These are phyloP conservation scores for Osmozyma mogii DNA, from an alignment of 805 yeast genomes.

Conservation along the genomic window DNA sequence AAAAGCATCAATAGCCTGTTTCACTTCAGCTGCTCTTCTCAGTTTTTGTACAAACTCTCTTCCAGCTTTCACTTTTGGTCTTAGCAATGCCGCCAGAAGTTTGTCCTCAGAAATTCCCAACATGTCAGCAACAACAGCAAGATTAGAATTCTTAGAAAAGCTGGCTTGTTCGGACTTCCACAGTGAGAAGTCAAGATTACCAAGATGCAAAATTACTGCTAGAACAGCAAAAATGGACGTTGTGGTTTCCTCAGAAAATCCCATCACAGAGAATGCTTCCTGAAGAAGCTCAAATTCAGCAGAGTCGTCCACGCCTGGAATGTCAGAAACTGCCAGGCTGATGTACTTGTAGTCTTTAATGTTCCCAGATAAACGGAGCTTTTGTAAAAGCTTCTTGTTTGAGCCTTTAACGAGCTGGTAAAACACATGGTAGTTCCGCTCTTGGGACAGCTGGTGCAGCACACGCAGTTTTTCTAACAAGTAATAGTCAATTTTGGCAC, in stretches of 20 bases:
- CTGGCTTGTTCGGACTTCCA: conserved; percentile 71
- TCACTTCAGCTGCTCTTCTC: conserved; percentile 71
- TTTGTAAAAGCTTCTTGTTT: conserved; percentile 32
- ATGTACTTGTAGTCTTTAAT: conserved; percentile 47
- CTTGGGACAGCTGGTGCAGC: conserved; percentile 61
- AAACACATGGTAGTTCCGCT: conserved; percentile 90
- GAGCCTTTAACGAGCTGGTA: conserved; percentile 78
- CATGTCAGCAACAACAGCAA: conserved; percentile 46
- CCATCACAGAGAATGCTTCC: conserved; percentile 67
- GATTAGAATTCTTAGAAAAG: conserved; percentile 42
- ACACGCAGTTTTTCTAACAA: conserved; percentile 90
- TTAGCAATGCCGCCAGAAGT: conserved; percentile 50
- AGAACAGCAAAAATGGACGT: conserved; percentile 55
- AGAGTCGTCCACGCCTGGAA: conserved; percentile 72
- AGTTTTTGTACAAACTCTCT: conserved; percentile 77
- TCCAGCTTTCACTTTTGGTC: conserved; percentile 88
- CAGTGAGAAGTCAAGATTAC: conserved; percentile 69
- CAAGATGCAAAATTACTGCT: conserved; percentile 75
- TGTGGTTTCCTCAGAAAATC: conserved; percentile 50
- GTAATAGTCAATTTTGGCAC: conserved; percentile 94
- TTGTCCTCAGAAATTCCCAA: conserved; percentile 54
- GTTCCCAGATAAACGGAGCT: conserved; percentile 35
- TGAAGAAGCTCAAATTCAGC: conserved; percentile 56
- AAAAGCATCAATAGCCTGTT: conserved; percentile 74
- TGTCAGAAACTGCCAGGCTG: conserved; percentile 42